A percentile compares a stretch with the other conserved stretches of the same genome.
Conservation (phyloP, 129 eudicot genomes). For the Lonicera japonica region DNA sequence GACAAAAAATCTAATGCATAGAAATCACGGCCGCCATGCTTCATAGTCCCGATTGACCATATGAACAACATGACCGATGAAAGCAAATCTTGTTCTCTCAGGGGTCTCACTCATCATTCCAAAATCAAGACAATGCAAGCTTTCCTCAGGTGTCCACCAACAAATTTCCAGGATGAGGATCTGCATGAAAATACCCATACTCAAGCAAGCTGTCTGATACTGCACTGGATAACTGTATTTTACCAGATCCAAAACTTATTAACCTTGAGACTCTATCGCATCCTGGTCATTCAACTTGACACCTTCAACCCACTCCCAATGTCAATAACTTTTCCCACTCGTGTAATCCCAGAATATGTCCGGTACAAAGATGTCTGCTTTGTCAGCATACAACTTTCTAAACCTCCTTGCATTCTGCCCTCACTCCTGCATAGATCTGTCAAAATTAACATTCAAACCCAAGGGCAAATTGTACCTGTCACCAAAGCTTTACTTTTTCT, state of each 20-base stretch:
- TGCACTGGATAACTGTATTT: conserved; percentile 88
- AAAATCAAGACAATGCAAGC: conserved; percentile 94
- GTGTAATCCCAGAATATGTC: conserved; percentile 98
- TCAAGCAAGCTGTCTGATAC: conserved; percentile 93
- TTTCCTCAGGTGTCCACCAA: conserved; percentile 90
- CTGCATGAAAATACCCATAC: conserved; percentile 96
- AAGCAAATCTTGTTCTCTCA: conserved; percentile 85
- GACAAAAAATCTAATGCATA: conserved; percentile 80
- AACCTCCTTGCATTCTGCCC: conserved; percentile 96
- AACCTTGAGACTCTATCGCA: conserved; percentile 86
- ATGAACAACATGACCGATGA: conserved; percentile 98
- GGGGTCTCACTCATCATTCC: conserved; percentile 99
- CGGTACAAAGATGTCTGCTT: conserved; percentile 84
- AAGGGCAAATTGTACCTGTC: conserved; percentile 16
- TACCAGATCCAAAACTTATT: conserved; percentile 82
- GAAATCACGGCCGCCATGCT: conserved; percentile 99
- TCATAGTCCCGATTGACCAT: conserved; percentile 97
- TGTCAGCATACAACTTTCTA: conserved; percentile 87
- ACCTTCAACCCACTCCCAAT: conserved; percentile 98
- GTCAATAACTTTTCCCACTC: conserved; percentile 78
- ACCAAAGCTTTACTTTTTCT: neutral
- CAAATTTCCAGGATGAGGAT: conserved; percentile 97
- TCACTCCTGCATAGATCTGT: conserved; percentile 94
- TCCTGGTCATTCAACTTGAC: conserved; percentile 87
- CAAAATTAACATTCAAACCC: conserved; percentile 74